Evolutionary conservation across 2,329 filamentous ascomycete genomes (phyloP).

Genomic region (Clonostachys solani): DNA sequence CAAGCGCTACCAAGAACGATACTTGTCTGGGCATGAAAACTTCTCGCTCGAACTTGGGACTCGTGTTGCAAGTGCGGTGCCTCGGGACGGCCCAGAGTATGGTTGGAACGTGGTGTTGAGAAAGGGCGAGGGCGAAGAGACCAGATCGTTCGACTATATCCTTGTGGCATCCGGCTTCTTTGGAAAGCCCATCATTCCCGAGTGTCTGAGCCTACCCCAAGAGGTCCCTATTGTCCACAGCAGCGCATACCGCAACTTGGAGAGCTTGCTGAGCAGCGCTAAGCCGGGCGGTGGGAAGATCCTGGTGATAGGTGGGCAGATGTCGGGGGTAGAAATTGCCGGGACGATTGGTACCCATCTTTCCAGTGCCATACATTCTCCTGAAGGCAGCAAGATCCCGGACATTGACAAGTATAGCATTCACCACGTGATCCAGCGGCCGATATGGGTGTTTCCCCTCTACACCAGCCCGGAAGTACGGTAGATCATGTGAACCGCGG

Average conservation of each 20-base stretch:
- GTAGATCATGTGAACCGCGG: background rate
- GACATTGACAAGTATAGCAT: constrained; percentile 50
- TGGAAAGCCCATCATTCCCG: constrained; percentile 50
- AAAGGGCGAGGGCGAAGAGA: constrained; percentile 31
- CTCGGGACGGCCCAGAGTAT: constrained; percentile 28
- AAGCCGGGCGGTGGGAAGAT: constrained; percentile 51
- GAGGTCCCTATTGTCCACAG: constrained; percentile 60
- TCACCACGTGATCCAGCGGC: constrained; percentile 65
- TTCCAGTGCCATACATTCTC: constrained; percentile 56
- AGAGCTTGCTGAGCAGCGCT: constrained; percentile 35
- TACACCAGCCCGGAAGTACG: constrained; percentile 46
- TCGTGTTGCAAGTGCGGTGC: constrained; percentile 34
- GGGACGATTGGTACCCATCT: constrained; percentile 68
- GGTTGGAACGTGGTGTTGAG: constrained; percentile 36
- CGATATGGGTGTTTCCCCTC: constrained; percentile 68
- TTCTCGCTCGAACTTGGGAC: constrained; percentile 45
- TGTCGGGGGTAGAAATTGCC: constrained; percentile 77
- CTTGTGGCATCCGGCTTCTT: constrained; percentile 77
- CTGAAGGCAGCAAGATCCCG: constrained; percentile 30
- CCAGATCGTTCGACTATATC: constrained; percentile 63
- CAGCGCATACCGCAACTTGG: constrained; percentile 57
- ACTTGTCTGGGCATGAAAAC: constrained; percentile 36
- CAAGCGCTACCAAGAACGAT: constrained; percentile 56
- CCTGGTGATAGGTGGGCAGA: constrained; percentile 73
- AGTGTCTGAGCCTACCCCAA: constrained; percentile 22